phyloP scores from a whole-genome alignment of 768 basidiomycete species.

The Tricholoma matsutake region DNA sequence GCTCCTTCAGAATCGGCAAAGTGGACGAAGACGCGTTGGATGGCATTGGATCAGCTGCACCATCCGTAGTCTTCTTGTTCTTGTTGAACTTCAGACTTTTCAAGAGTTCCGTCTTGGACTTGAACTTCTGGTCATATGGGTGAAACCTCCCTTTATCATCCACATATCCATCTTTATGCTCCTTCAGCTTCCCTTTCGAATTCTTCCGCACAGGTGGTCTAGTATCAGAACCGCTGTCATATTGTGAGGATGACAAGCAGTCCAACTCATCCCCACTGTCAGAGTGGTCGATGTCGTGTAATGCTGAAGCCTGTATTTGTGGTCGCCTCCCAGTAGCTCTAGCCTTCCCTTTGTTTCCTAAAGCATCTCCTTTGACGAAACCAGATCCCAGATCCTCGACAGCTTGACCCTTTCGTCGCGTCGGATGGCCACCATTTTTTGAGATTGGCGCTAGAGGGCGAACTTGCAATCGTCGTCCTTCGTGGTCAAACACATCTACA shows the following conservation, averaged over 20 bases:
- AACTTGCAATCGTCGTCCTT: not conserved
- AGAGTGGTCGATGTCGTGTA: not conserved
- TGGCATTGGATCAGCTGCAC: not conserved
- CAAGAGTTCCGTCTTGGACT: not conserved
- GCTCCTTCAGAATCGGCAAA: not conserved
- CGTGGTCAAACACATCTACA: not conserved
- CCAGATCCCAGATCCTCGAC: slow-evolving; percentile 4
- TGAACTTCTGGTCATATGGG: not conserved
- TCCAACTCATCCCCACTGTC: not conserved
- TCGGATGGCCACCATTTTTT: not conserved
- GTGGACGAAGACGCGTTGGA: not conserved
- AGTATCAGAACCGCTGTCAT: not conserved
- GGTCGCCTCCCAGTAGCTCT: not conserved
- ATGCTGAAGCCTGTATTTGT: not conserved
- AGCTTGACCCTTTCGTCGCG: slow-evolving; percentile 1
- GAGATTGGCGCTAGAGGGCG: not conserved
- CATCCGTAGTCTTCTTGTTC: not conserved
- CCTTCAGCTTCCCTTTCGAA: not conserved
- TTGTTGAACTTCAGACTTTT: not conserved
- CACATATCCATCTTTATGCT: not conserved
- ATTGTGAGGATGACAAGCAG: not conserved
- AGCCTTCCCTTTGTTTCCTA: not conserved
- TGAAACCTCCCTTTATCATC: not conserved
- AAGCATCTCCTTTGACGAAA: not conserved
- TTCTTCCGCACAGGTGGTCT: not conserved